Evolutionary conservation across 1,284 basidiomycete species (phyloP).

Genomic region (Ustilago xerochloae): DNA sequence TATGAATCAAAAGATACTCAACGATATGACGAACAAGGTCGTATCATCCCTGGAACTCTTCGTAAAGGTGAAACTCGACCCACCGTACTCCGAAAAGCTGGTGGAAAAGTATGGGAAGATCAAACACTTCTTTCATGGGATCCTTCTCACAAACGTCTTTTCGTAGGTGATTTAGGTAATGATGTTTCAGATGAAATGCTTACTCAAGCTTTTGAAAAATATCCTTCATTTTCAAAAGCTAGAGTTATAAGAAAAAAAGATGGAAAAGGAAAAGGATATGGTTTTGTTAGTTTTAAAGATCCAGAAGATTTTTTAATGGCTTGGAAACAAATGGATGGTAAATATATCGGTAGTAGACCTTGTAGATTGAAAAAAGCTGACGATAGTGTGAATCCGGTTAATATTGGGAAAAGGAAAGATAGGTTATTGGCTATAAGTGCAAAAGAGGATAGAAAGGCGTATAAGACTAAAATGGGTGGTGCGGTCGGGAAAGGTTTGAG

Average conservation of each 20-base stretch:
- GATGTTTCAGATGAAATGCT: conserved; percentile 96
- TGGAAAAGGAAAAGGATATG: conserved; percentile 87
- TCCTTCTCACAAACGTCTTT: conserved; percentile 96
- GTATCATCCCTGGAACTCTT: conserved; percentile 57
- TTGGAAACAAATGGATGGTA: conserved; percentile 99
- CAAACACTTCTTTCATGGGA: conserved; percentile 97
- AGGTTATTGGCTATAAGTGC: conserved; percentile 56
- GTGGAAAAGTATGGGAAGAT: conserved; percentile 97
- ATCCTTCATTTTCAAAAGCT: conserved; percentile 90
- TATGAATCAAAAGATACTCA: conserved; percentile 1
- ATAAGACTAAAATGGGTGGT: conserved; percentile 64
- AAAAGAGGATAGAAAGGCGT: conserved; percentile 52
- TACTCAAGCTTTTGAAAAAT: conserved; percentile 87
- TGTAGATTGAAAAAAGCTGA: conserved; percentile 65
- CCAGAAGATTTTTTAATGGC: conserved; percentile 98
- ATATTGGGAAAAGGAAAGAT: conserved; percentile 66
- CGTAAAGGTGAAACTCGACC: conserved; percentile 90
- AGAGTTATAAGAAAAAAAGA: conserved; percentile 88
- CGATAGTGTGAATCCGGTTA: conserved; percentile 55
- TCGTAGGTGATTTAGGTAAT: conserved; percentile 97
- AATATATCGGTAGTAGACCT: conserved; percentile 66
- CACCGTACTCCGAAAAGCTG: conserved; percentile 93
- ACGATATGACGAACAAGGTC: conserved; percentile 32
- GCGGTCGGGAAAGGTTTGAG: conserved; percentile 60
- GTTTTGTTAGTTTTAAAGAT: conserved; percentile 96